Conservation (phyloP, 352 stramenopile species). For the Hyaloperonospora arabidopsidis region DNA sequence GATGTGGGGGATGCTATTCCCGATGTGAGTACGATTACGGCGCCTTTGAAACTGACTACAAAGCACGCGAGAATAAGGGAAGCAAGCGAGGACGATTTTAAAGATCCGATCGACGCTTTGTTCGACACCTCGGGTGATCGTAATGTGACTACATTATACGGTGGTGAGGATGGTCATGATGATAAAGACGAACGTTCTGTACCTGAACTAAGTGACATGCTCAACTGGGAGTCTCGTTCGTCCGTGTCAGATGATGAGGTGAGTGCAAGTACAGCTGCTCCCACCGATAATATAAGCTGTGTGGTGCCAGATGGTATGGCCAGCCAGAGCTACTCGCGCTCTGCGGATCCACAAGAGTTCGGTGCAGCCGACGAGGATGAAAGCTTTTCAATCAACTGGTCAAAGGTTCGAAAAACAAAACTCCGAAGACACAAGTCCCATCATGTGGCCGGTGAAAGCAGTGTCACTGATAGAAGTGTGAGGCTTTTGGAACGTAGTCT, state of each 20-base stretch:
- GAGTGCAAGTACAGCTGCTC: constrained; percentile 3
- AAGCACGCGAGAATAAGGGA: constrained; percentile 1
- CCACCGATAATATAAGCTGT: not conserved
- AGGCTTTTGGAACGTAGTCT: constrained; percentile 6
- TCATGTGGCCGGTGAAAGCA: constrained; percentile 4
- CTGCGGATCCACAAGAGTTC: not conserved
- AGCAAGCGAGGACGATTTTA: constrained; percentile 7
- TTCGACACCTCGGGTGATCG: constrained; percentile 48
- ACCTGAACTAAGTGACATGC: constrained; percentile 1
- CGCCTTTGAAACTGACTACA: constrained; percentile 2
- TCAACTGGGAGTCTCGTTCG: constrained; percentile 2
- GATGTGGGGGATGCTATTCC: not conserved
- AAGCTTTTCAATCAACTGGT: constrained; percentile 37
- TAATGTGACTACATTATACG: constrained; percentile 34
- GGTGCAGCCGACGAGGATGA: constrained; percentile 28
- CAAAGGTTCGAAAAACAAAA: constrained; percentile 35
- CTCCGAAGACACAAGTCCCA: constrained; percentile 16
- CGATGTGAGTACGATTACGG: constrained; percentile 2
- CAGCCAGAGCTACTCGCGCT: not conserved
- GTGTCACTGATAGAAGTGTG: not conserved
- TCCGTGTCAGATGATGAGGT: constrained; percentile 5
- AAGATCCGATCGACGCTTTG: constrained; percentile 59
- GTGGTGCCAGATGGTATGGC: not conserved
- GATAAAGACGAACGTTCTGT: not conserved
- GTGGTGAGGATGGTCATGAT: constrained; percentile 3